Evolutionary conservation across 495 filamentous ascomycete genomes (phyloP).

Genomic region (Aspergillus leporis): DNA sequence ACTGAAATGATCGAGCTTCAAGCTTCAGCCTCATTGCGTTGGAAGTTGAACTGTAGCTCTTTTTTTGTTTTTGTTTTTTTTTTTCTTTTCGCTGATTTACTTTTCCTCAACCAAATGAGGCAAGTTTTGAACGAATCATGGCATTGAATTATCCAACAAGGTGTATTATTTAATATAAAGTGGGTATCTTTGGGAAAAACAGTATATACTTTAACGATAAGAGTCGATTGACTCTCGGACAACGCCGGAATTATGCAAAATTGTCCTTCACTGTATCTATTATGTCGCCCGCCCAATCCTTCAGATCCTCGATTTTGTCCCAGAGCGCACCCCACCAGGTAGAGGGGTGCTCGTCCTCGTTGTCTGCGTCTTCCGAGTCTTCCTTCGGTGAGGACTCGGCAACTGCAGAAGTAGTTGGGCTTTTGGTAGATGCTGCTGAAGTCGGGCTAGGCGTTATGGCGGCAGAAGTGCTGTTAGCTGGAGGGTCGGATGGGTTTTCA

Average conservation of each 20-base stretch:
- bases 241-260: slow-evolving; percentile 17
- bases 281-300: slow-evolving; percentile 41
- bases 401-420: slow-evolving; percentile 5
- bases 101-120: too few relatives aligned
- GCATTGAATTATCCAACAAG: neutral
- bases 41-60: too few relatives aligned
- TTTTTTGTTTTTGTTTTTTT: too few relatives aligned
- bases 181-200: slow-evolving; percentile 16
- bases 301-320: slow-evolving; percentile 37
- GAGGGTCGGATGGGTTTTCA: slow-evolving; percentile 42
- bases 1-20: neutral
- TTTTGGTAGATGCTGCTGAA: slow-evolving; percentile 5
- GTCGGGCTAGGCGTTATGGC: slow-evolving; percentile 4
- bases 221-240: neutral
- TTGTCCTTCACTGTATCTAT: slow-evolving; percentile 38
- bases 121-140: neutral
- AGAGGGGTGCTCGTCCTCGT: slow-evolving; percentile 27
- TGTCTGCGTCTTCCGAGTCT: slow-evolving; percentile 19
- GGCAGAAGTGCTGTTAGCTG: slow-evolving; percentile 15
- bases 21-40: neutral
- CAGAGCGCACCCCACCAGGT: slow-evolving; percentile 37
- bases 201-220: slow-evolving; percentile 1
- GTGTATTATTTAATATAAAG: slow-evolving; percentile 1
- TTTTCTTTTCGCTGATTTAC: too few relatives aligned
- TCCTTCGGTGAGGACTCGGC: slow-evolving; percentile 21